Conservation (phyloP, 345 rosid genomes). For the Cardamine resedifolia region DNA sequence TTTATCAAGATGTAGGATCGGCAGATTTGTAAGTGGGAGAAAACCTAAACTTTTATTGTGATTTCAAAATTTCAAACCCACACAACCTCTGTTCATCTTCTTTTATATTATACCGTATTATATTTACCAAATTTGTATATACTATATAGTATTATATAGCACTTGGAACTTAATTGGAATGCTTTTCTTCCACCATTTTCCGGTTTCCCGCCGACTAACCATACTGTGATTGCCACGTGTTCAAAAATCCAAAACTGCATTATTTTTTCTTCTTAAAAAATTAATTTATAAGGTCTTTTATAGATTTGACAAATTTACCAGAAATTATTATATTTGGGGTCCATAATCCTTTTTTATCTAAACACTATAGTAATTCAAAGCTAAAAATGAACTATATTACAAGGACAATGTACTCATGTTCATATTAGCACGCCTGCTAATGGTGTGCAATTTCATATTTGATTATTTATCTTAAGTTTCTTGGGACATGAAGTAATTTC, state of each 20-base stretch:
- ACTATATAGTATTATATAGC: slow-evolving; percentile 36
- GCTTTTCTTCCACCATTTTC: slow-evolving; percentile 5
- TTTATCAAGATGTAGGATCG: not conserved
- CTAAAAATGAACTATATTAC: not conserved
- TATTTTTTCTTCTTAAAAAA: not conserved
- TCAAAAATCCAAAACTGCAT: not conserved
- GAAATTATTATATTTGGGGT: not conserved
- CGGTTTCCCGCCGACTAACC: slow-evolving; percentile 51
- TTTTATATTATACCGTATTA: not conserved
- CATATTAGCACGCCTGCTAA: no score
- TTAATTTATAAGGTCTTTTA: not conserved
- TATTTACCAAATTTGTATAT: not conserved
- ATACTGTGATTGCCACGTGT: slow-evolving; percentile 28
- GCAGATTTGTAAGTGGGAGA: no score
- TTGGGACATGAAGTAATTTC: not conserved
- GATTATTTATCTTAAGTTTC: no score
- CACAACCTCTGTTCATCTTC: no score
- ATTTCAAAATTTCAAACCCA: no score
- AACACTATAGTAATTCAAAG: not conserved
- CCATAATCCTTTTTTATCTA: not conserved
- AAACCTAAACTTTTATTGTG: no score
- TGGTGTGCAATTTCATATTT: not conserved
- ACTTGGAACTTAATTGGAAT: slow-evolving; percentile 30
- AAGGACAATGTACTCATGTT: not conserved
- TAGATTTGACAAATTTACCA: slow-evolving; percentile 5